Percentiles rank a stretch among this genome's conserved stretches.
Conservation (phyloP, 2,329 filamentous ascomycete genomes). For the Chaetoscypha palmicola region DNA sequence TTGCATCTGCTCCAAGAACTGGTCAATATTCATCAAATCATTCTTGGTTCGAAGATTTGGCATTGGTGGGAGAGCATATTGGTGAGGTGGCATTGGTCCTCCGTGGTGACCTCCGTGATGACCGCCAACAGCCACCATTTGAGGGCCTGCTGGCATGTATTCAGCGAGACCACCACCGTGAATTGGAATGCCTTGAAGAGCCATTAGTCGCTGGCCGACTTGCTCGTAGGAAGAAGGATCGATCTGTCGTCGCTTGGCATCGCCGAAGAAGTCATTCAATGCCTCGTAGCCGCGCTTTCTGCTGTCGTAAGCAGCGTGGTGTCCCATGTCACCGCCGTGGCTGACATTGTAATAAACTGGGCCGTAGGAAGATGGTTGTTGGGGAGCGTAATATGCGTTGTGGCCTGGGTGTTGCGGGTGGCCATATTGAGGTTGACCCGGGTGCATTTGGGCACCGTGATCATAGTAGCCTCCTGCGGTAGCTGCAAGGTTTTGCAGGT, state of each 20-base stretch:
- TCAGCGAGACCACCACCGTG: slow-evolving; percentile 48
- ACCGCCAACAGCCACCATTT: slow-evolving; percentile 48
- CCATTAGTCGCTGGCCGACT: slow-evolving; percentile 81
- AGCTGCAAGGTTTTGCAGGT: slow-evolving; percentile 30
- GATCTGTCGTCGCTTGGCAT: slow-evolving; percentile 84
- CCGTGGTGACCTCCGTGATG: slow-evolving; percentile 33
- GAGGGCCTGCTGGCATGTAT: slow-evolving; percentile 47
- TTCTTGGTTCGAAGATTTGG: slow-evolving; percentile 85
- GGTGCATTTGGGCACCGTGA: slow-evolving; percentile 54
- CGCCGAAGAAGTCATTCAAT: slow-evolving; percentile 89
- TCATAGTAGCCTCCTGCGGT: slow-evolving; percentile 48
- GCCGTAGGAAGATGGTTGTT: slow-evolving; percentile 52
- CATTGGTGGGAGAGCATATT: slow-evolving; percentile 83
- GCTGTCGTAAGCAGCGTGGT: slow-evolving; percentile 57
- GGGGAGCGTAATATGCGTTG: slow-evolving; percentile 45
- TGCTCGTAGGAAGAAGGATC: slow-evolving; percentile 85
- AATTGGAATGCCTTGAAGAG: slow-evolving; percentile 64
- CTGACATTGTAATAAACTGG: slow-evolving; percentile 73
- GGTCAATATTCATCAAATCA: slow-evolving; percentile 88
- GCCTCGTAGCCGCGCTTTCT: slow-evolving; percentile 83
- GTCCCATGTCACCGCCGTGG: slow-evolving; percentile 58
- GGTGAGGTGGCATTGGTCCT: slow-evolving; percentile 59
- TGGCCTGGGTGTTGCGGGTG: slow-evolving; percentile 46
- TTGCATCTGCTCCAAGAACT: slow-evolving; percentile 93
- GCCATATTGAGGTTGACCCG: slow-evolving; percentile 44